Evolutionary conservation across 2,329 filamentous ascomycete genomes (phyloP), one percentile per base, ranked within the genome.

Genomic region (Apiospora sp.): DNA sequence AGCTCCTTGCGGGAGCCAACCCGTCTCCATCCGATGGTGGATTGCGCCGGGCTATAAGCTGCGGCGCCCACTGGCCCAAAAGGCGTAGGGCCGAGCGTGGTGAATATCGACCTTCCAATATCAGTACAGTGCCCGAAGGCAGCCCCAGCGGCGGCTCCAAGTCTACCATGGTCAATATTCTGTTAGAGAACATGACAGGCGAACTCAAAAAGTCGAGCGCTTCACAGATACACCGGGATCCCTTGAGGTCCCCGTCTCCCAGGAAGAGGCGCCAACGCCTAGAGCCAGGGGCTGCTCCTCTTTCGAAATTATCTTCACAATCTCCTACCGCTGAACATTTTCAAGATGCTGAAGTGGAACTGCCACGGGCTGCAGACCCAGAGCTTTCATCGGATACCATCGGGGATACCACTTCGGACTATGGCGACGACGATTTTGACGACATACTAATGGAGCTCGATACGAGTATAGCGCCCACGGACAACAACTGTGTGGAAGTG

Each of bases 41-140:
- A 5, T 81, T 94, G 58, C 87, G 92, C 76, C 88, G 92, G 75
- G 88, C 92, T 2, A 87, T 91, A 73, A 94, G 92, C 79, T 93
- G 91, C 78, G 92, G 91, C 24, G 86, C 88, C 34, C 89, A 93
- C 76, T 93, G 92, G 88, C 91, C 92, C 1, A 95, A 95, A 81
- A 87, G 91, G 75, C 87, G 91, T 76, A 92, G 87, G 76, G 78
- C 90, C 10, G 88, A 91, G 69, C 86, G 85, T 46, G 81, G 83
- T 19, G 86, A 84, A 69, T 68, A 68, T 14, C 78, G 81, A 0
- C 81, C 81, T 4, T 79, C 79, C 46, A 79, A 82, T 64, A 75
- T 77, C 44, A 80, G 79, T 71, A 78, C 77, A 49, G 77, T 82
- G 54, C 79, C 79, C 72, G 81, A 79, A 74, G 73, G 80, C 82